Evolutionary conservation across 2,329 filamentous ascomycete species (phyloP).

Genomic region (Venturia oleaginea): DNA sequence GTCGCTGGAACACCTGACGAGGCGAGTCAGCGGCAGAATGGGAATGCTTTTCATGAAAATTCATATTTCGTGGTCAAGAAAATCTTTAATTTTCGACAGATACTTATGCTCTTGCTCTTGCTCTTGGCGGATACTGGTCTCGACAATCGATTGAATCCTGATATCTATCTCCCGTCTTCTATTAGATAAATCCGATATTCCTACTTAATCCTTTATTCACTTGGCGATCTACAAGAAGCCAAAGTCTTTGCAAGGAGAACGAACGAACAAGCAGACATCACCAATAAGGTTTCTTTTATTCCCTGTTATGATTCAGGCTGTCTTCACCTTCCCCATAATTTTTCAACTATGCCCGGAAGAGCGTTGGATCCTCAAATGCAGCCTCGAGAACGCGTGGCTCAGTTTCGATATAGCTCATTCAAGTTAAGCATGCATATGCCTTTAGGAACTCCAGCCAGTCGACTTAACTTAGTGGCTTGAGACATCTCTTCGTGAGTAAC

Average conservation of each 20-base stretch:
- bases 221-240: not conserved
- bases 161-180: not conserved
- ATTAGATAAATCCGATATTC: not conserved
- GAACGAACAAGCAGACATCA: not conserved
- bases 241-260: too few relatives aligned
- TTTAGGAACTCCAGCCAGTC: too few relatives aligned
- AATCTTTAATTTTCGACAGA: slow-evolving; percentile 97
- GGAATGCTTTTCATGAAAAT: too few relatives aligned
- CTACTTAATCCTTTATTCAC: not conserved
- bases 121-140: slow-evolving; percentile 2
- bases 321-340: not conserved
- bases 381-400: not conserved
- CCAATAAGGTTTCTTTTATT: not conserved
- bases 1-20: slow-evolving; percentile 52
- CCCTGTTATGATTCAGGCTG: not conserved
- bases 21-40: not conserved
- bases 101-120: slow-evolving; percentile 58
- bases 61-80: too few relatives aligned
- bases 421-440: not conserved
- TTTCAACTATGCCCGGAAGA: not conserved
- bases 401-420: not conserved
- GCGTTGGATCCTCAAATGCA: not conserved
- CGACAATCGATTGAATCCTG: slow-evolving; percentile 6
- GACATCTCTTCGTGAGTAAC: too few relatives aligned
- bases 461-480: too few relatives aligned